Percentiles rank a stretch among this genome's conserved stretches.
Evolutionary conservation across 768 basidiomycete species (phyloP).

Genomic region (Boletus tomentosulus): DNA sequence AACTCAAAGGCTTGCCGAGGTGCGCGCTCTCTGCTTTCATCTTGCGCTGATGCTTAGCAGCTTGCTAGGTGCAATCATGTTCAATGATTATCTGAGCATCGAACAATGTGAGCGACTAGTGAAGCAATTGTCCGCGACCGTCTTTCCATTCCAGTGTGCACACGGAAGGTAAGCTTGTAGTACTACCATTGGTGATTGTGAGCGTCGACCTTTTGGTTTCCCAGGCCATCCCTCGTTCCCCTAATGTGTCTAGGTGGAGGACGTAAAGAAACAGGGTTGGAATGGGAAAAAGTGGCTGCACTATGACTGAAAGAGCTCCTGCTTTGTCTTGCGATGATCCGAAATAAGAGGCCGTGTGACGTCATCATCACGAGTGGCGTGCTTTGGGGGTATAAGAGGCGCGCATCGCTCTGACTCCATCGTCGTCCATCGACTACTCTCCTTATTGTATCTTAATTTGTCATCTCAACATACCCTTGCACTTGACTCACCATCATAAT

Average conservation of each 20-base stretch:
- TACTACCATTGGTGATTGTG: neutral
- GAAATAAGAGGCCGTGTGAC: constrained; percentile 28
- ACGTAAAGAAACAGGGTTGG: constrained; percentile 10
- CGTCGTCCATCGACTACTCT: constrained; percentile 6
- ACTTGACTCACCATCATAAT: constrained; percentile 23
- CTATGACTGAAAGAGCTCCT: constrained; percentile 15
- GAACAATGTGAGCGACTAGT: constrained; percentile 73
- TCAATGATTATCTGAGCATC: constrained; percentile 72
- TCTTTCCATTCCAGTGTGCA: constrained; percentile 93
- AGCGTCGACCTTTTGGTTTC: neutral
- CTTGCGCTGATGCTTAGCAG: constrained; percentile 1
- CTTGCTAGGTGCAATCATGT: constrained; percentile 88
- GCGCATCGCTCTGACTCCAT: neutral
- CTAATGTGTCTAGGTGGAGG: constrained; percentile 32
- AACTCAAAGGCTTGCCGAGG: constrained; percentile 98
- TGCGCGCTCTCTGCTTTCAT: constrained; percentile 31
- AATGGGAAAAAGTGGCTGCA: constrained; percentile 23
- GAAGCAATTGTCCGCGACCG: constrained; percentile 59
- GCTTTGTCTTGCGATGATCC: neutral
- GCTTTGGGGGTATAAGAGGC: constrained; percentile 22
- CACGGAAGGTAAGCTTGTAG: constrained; percentile 67
- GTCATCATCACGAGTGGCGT: constrained; percentile 20
- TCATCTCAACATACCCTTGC: constrained; percentile 8
- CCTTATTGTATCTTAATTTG: constrained; percentile 12
- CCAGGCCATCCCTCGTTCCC: constrained; percentile 55